These are phyloP conservation scores for Ophiostoma triangulosporum DNA, from an alignment of 2,329 filamentous ascomycete species.

Conservation along the genomic window DNA sequence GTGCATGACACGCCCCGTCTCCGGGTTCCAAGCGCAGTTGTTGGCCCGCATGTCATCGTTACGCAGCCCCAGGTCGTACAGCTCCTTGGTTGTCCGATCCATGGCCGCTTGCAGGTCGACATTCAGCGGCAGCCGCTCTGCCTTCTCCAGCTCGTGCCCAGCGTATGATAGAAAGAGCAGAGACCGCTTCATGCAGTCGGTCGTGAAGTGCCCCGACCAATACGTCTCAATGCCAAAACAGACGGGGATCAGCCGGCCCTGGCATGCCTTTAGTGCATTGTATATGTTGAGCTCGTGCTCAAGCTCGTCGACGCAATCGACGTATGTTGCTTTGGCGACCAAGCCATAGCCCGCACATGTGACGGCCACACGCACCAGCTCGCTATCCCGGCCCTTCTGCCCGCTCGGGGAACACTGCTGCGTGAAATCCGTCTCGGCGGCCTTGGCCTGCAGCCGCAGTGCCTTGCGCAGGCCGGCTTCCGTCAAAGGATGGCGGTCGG, in stretches of 20 bases:
- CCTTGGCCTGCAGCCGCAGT: background rate
- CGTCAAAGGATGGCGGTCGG: background rate
- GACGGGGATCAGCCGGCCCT: slow-evolving; percentile 1
- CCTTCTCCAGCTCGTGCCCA: background rate
- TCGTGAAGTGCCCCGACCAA: background rate
- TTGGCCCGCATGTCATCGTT: background rate
- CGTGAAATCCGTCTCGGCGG: background rate
- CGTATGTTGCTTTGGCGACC: background rate
- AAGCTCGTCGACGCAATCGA: background rate
- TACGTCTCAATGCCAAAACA: background rate
- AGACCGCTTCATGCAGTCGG: background rate
- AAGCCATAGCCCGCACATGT: background rate
- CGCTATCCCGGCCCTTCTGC: background rate
- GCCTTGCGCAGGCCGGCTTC: background rate
- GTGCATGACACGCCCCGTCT: slow-evolving; percentile 2
- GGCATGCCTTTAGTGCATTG: background rate
- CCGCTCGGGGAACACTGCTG: background rate
- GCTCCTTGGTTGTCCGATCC: slow-evolving; percentile 3
- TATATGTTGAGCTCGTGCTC: slow-evolving; percentile 1
- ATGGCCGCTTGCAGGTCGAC: slow-evolving; percentile 1
- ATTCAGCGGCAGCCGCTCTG: background rate
- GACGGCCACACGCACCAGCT: background rate
- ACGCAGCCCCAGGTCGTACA: background rate
- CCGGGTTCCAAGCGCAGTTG: slow-evolving; percentile 4
- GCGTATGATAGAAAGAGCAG: slow-evolving; percentile 1